Evolutionary conservation across 805 yeast species (phyloP).

Genomic region (Saccharomycopsis guyanensis): DNA sequence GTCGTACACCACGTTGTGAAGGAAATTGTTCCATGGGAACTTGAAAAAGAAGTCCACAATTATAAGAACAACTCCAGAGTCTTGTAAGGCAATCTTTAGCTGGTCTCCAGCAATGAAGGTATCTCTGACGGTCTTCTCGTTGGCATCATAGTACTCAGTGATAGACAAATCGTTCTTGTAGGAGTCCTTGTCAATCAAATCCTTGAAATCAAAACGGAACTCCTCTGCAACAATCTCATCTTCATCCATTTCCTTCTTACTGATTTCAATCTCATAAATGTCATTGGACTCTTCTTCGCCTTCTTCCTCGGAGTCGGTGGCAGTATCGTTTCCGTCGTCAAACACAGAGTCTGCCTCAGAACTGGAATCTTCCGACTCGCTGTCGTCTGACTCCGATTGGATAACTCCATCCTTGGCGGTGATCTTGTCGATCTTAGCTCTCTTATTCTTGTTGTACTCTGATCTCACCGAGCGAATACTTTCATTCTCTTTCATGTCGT

Average conservation of each 20-base stretch:
- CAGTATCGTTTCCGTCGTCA: constrained; percentile 18
- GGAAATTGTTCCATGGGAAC: constrained; percentile 78
- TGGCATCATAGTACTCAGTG: constrained; percentile 15
- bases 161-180: constrained; percentile 28
- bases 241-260: constrained; percentile 20
- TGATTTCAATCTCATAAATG: constrained; percentile 6
- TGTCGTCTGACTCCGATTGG: constrained; percentile 15
- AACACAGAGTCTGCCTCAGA: constrained; percentile 17
- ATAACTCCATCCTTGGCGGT: constrained; percentile 10
- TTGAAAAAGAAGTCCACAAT: constrained; percentile 62
- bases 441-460: constrained; percentile 22
- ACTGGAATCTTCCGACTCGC: constrained; percentile 8
- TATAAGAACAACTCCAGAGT: constrained; percentile 50
- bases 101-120: constrained; percentile 65
- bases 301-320: constrained; percentile 21
- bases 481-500: constrained; percentile 12
- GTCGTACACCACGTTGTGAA: constrained; percentile 82
- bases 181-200: constrained; percentile 12
- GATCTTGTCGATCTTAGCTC: constrained; percentile 17
- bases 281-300: constrained; percentile 16
- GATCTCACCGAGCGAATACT: constrained; percentile 21
- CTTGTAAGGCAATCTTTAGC: constrained; percentile 60
- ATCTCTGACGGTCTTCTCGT: constrained; percentile 35
- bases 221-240: constrained; percentile 22
- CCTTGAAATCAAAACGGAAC: constrained; percentile 21